Percentiles rank a stretch among this genome's conserved stretches.
Conservation (phyloP, 140 eudicot genomes). For the Stevia rebaudiana region DNA sequence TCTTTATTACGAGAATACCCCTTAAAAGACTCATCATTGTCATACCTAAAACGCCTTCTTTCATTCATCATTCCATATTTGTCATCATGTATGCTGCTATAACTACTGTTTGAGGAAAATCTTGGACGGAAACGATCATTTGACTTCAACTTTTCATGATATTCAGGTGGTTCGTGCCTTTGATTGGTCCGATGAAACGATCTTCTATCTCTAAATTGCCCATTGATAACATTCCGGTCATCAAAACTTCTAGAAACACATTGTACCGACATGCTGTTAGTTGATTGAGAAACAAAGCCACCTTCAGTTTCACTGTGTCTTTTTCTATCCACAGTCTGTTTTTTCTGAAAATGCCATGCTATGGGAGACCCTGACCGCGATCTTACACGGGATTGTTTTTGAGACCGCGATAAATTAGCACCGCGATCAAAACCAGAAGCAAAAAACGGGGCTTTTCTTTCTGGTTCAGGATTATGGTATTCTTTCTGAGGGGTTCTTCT, state of each 20-base stretch:
- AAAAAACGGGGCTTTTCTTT: slow-evolving; percentile 41
- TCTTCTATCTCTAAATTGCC: slow-evolving; percentile 41
- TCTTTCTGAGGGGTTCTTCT: slow-evolving; percentile 53
- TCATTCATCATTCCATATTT: slow-evolving; percentile 38
- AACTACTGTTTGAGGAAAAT: slow-evolving; percentile 27
- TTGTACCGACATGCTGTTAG: slow-evolving; percentile 32
- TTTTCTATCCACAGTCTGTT: slow-evolving; percentile 22
- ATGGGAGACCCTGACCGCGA: slow-evolving; percentile 45
- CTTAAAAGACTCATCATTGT: slow-evolving; percentile 27
- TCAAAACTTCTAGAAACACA: slow-evolving; percentile 37
- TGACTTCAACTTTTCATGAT: slow-evolving; percentile 39
- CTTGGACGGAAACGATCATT: slow-evolving; percentile 46
- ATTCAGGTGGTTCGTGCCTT: slow-evolving; percentile 36
- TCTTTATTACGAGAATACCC: slow-evolving; percentile 32
- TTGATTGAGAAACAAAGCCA: slow-evolving; percentile 32
- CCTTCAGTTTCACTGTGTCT: slow-evolving; percentile 24
- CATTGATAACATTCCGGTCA: slow-evolving; percentile 30
- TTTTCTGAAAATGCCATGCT: slow-evolving; percentile 47
- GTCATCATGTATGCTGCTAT: slow-evolving; percentile 31
- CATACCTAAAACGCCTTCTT: slow-evolving; percentile 43
- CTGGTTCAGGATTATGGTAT: slow-evolving; percentile 33
- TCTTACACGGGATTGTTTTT: slow-evolving; percentile 59
- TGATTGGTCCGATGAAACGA: slow-evolving; percentile 33
- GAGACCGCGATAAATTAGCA: slow-evolving; percentile 30
- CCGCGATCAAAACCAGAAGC: slow-evolving; percentile 38